Evolutionary conservation across 306 rosid genomes (phyloP), one percentile per base, ranked within the genome.

Genomic region (Prunus mongolica): DNA sequence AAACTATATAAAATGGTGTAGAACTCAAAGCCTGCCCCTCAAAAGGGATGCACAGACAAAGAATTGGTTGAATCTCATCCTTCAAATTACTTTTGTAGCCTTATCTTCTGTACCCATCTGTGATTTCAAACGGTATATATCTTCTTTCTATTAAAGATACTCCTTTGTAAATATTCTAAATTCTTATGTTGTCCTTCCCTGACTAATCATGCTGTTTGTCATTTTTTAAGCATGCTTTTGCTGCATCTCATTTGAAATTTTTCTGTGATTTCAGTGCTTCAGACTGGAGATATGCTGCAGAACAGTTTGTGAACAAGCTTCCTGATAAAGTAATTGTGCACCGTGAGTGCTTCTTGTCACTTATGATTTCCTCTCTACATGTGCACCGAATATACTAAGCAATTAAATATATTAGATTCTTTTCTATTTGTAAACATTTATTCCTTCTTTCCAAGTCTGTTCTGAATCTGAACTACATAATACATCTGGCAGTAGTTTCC

Each of bases 231-330:
- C 63, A 4, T 55, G 20, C 60, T 74, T 80, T 41, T 69, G 69
- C 28, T 74, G 56, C 61, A 27, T 52, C 27, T 52, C 30, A 28
- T 80, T 49, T 44, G 67, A 65, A 28, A 61, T 60, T 74, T 69
- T 24, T 78, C 80, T 24, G 9, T 72, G 65, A 76, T 79, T 80
- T 78, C 91, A 92, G 97, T 83, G 84, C 96, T 52, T 85, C 92
- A 71, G 97, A 92, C 87, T 92, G 97, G 97, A 83, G 89, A 84
- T 92, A 88, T 81, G 96, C 90, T 1, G 93, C 91, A 3, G 90
- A 79, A 63, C 91, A 92, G 86, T 92, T 92, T 81, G 93, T 85
- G 67, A 83, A 76, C 84, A 88, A 67, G 86, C 93, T 87, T 77
- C 96, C 92, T 32, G 92, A 90, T 83, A 90, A 92, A 86, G 90